Percentiles rank a stretch among this genome's conserved stretches.
phyloP scores from a whole-genome alignment of 2,329 filamentous ascomycete genomes.

The Nakataea oryzae region DNA sequence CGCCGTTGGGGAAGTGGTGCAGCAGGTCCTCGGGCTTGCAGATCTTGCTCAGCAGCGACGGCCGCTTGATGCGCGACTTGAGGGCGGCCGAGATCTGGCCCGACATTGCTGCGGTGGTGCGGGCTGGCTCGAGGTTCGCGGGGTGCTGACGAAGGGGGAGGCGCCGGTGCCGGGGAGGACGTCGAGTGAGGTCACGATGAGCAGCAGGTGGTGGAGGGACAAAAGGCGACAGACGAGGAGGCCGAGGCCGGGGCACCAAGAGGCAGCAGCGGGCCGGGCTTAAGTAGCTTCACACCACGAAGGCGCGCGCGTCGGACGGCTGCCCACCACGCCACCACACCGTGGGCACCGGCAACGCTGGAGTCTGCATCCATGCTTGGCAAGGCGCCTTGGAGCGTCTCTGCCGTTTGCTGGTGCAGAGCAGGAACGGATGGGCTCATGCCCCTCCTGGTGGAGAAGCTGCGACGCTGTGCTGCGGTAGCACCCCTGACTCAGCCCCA shows the following conservation, averaged over 20 bases:
- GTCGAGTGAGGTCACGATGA: too few species aligned
- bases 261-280: not conserved
- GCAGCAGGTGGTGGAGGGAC: not conserved
- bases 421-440: not conserved
- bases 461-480: not conserved
- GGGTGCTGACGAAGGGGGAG: too few species aligned
- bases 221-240: not conserved
- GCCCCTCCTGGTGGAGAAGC: not conserved
- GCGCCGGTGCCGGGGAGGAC: not conserved
- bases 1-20: conserved; percentile 68
- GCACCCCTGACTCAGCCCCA: not conserved
- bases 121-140: not conserved
- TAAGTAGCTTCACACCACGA: not conserved
- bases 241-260: not conserved
- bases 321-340: not conserved
- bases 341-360: not conserved
- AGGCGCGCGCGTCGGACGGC: too few species aligned
- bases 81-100: conserved; percentile 54
- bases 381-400: not conserved
- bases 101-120: conserved; percentile 24
- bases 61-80: conserved; percentile 63
- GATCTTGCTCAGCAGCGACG: conserved; percentile 72
- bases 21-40: conserved; percentile 71
- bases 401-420: not conserved
- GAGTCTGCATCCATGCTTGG: not conserved